Evolutionary conservation across 306 rosid genomes (phyloP).

Genomic region (Prunus mongolica): DNA sequence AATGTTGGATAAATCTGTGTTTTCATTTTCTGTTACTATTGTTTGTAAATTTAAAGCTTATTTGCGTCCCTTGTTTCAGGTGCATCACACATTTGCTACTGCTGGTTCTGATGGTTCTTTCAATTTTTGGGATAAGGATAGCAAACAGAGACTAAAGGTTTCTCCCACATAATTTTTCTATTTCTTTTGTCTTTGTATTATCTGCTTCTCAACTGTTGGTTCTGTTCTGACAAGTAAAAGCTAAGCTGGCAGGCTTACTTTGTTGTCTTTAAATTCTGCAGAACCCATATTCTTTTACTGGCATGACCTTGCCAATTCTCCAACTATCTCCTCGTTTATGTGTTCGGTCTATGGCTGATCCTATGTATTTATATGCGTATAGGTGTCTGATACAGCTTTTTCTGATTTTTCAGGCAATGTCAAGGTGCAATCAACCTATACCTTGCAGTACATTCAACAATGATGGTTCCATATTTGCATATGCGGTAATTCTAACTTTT

Average conservation of each 20-base stretch:
- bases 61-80: constrained; percentile 39
- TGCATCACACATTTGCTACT: constrained; percentile 95
- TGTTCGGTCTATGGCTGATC: not conserved
- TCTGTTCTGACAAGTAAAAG: too few species aligned
- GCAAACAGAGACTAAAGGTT: constrained; percentile 96
- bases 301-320: not conserved
- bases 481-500: constrained; percentile 42
- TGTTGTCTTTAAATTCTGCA: too few species aligned
- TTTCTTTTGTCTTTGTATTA: not conserved
- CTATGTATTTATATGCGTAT: not conserved
- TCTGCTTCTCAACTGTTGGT: too few species aligned
- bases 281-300: too few species aligned
- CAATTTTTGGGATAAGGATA: constrained; percentile 97
- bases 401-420: constrained; percentile 63
- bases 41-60: constrained; percentile 14
- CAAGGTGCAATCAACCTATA: constrained; percentile 86
- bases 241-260: too few species aligned
- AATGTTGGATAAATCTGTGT: not conserved
- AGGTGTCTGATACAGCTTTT: not conserved
- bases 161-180: not conserved
- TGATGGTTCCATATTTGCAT: constrained; percentile 86
- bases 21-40: not conserved
- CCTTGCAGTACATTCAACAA: constrained; percentile 82
- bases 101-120: constrained; percentile 97
- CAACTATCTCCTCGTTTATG: not conserved